A percentile compares a stretch with the other conserved stretches of the same genome.
Evolutionary conservation across 2,329 filamentous ascomycete species (phyloP).

Genomic region (Alternaria brassicae): DNA sequence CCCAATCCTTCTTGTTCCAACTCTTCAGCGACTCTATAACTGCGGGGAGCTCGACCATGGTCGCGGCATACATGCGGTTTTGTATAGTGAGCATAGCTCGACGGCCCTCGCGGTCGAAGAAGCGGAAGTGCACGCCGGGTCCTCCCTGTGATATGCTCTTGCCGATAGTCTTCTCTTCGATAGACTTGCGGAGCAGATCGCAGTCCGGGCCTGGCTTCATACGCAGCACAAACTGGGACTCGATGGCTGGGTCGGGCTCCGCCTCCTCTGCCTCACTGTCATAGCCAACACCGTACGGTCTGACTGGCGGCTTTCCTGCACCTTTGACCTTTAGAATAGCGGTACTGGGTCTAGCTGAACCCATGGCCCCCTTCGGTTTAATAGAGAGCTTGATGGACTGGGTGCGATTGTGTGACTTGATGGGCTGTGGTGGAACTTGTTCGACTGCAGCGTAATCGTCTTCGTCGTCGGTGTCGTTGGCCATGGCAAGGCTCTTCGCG

Average conservation of each 20-base stretch:
- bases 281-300: slow-evolving; percentile 85
- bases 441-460: slow-evolving; percentile 25
- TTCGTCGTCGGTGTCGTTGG: slow-evolving; percentile 38
- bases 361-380: slow-evolving; percentile 37
- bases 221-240: slow-evolving; percentile 87
- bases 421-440: slow-evolving; percentile 18
- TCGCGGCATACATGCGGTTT: slow-evolving; percentile 75
- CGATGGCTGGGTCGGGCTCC: slow-evolving; percentile 84
- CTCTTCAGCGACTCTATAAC: slow-evolving; percentile 92
- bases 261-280: slow-evolving; percentile 94
- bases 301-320: slow-evolving; percentile 39
- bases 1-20: slow-evolving; percentile 85
- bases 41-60: slow-evolving; percentile 82
- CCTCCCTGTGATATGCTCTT: slow-evolving; percentile 68
- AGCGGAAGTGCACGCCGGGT: slow-evolving; percentile 80
- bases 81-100: slow-evolving; percentile 76
- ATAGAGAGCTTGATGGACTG: slow-evolving; percentile 43
- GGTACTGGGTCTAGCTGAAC: slow-evolving; percentile 27
- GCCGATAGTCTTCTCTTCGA: slow-evolving; percentile 80
- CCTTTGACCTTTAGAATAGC: slow-evolving; percentile 47
- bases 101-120: slow-evolving; percentile 75
- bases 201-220: slow-evolving; percentile 87
- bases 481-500: slow-evolving; percentile 40
- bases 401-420: slow-evolving; percentile 21
- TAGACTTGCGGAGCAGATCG: slow-evolving; percentile 78